phyloP scores from a whole-genome alignment of 2,329 filamentous ascomycete species.

The Alternaria sp. region DNA sequence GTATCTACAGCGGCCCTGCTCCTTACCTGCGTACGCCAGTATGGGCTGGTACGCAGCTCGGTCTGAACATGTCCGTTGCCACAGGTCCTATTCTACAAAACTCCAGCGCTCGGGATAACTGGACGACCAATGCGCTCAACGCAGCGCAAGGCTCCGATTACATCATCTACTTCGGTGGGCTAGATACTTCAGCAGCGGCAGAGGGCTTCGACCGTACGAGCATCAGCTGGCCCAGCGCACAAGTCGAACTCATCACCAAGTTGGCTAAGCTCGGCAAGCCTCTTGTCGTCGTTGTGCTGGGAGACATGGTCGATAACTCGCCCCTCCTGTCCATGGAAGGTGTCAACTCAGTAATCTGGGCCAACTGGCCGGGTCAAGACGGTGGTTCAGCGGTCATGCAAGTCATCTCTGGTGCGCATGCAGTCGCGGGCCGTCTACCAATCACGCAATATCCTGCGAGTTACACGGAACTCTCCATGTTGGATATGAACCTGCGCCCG shows the following conservation, averaged over 20 bases:
- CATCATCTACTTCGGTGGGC: constrained; percentile 64
- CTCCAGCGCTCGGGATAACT: neutral
- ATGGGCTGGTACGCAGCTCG: constrained; percentile 59
- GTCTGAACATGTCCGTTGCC: constrained; percentile 51
- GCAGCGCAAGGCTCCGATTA: constrained; percentile 58
- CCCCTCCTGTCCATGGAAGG: constrained; percentile 58
- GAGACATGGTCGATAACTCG: constrained; percentile 62
- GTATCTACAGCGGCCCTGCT: constrained; percentile 63
- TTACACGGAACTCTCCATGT: constrained; percentile 62
- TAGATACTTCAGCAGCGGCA: constrained; percentile 61
- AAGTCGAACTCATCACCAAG: constrained; percentile 61
- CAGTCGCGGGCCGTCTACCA: constrained; percentile 64
- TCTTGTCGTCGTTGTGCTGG: constrained; percentile 62
- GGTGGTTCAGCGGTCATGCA: constrained; percentile 65
- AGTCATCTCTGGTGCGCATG: constrained; percentile 59
- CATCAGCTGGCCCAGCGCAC: constrained; percentile 62
- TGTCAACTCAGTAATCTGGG: constrained; percentile 65
- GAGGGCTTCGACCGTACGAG: constrained; percentile 62
- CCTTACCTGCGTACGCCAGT: constrained; percentile 58
- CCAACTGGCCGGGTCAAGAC: constrained; percentile 67
- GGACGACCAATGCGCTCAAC: constrained; percentile 21
- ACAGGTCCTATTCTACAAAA: neutral
- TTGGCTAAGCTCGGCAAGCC: constrained; percentile 59
- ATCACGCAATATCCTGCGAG: constrained; percentile 64
- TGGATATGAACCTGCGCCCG: constrained; percentile 64